Conservation (phyloP, 495 filamentous ascomycete genomes). For the Penicillium paxilli region DNA sequence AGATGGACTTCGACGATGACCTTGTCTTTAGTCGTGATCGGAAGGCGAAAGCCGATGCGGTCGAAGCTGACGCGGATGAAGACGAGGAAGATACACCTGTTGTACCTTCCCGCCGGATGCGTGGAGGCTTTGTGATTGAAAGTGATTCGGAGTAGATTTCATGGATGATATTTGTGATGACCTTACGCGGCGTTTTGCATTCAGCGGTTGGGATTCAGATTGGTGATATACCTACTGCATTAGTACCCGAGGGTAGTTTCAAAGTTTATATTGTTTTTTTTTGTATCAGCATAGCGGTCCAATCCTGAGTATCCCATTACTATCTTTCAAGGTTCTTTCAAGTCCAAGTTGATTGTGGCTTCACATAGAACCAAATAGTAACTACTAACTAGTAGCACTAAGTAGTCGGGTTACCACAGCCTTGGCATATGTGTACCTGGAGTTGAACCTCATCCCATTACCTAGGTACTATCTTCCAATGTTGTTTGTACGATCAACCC, state of each 20-base stretch:
- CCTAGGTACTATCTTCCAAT: too few relatives aligned
- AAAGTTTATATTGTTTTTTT: background rate
- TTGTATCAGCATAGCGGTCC: too few relatives aligned
- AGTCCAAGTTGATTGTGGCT: too few relatives aligned
- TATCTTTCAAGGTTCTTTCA: too few relatives aligned
- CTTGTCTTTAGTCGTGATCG: conserved; percentile 35
- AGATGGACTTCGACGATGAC: conserved; percentile 41
- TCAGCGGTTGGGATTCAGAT: conserved; percentile 6
- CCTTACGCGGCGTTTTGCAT: conserved; percentile 32
- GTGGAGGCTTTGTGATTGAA: conserved; percentile 50
- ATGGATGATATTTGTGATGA: conserved; percentile 22
- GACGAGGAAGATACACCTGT: conserved; percentile 36
- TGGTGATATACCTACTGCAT: conserved; percentile 16
- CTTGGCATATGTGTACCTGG: too few relatives aligned
- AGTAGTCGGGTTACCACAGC: too few relatives aligned
- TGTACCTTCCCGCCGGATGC: conserved; percentile 35
- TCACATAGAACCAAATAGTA: too few relatives aligned
- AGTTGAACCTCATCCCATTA: too few relatives aligned
- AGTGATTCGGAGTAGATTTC: conserved; percentile 48
- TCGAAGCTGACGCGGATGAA: conserved; percentile 14
- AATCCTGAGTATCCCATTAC: too few relatives aligned
- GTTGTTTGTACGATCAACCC: too few relatives aligned
- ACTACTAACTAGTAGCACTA: too few relatives aligned
- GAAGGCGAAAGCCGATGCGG: conserved; percentile 6
- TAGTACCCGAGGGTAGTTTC: too few relatives aligned